Evolutionary conservation across 2,329 filamentous ascomycete species (phyloP), one percentile per base, ranked within the genome.

Genomic region (Phialophora tarda): DNA sequence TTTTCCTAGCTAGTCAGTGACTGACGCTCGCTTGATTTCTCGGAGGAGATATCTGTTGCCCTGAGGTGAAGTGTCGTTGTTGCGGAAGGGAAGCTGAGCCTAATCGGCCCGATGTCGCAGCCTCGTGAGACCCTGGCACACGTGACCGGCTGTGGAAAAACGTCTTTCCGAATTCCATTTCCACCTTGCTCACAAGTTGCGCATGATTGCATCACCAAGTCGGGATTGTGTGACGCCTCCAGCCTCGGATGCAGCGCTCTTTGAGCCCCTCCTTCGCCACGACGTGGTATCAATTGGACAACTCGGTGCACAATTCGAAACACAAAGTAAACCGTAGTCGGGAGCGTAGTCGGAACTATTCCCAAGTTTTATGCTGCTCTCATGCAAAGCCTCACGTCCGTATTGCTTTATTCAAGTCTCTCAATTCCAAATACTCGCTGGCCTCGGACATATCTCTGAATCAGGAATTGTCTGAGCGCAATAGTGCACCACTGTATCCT

Each of bases 21-120:
- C 24, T 23, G 23, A 8, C n/a, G 21, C 5, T 48, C 59, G 59
- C 59, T 62, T 11, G 50, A 62, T 62, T 55, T 44, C 34, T 62
- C 59, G 59, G 50, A 32, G 38, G 38, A 56, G 51, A n/a, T 53
- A 11, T 21, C 53, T 55, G 8, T 32, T 4, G 53, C 48, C n/a
- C 26, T 32, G 53, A 17, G 4, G 14, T 55, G 53, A 55, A 11
- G 12, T 55, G 53, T 21, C 4, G 28, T 21, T 21, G 53, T 8
- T 11, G 28, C 30, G 4, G 17, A 23, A 17, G 28, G 32, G 2
- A 2, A 34, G 28, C n/a, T 4, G 53, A 55, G 28, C n/a, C 26
- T n/a, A 17, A 28, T 55, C 53, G 24, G 28, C 17, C 24, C 26
- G 48, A 28, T 53, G 11, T 24, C 11, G 48, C 23, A 53, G 48